These are phyloP conservation scores for Xanthoconium purpureum DNA, from an alignment of 768 basidiomycete genomes.

Conservation along the genomic window DNA sequence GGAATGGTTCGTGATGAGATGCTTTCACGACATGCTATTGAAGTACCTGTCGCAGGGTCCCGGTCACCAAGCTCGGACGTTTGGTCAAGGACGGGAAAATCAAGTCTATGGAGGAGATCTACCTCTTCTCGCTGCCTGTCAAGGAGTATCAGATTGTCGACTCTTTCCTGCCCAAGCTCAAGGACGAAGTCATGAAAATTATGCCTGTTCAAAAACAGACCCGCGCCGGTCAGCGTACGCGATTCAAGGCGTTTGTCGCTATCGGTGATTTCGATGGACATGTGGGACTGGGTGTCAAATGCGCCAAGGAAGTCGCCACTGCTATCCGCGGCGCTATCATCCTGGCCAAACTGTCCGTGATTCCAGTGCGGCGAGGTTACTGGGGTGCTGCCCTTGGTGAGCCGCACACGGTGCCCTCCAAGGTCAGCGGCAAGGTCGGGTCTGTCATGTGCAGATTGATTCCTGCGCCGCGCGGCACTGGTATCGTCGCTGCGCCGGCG, in stretches of 20 bases:
- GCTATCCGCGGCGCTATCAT: slow-evolving; percentile 99
- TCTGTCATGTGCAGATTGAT: slow-evolving; percentile 99
- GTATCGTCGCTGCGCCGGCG: slow-evolving; percentile 98
- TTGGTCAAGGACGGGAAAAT: slow-evolving; percentile 99
- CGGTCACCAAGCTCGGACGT: slow-evolving; percentile 98
- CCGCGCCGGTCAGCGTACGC: slow-evolving; percentile 97
- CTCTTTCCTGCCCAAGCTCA: slow-evolving; percentile 97
- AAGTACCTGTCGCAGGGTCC: slow-evolving; percentile 58
- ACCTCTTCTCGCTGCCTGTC: slow-evolving; percentile 99
- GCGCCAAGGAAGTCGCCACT: slow-evolving; percentile 99
- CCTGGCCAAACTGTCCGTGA: slow-evolving; percentile 95
- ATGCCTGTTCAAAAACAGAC: slow-evolving; percentile 99
- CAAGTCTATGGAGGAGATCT: slow-evolving; percentile 99
- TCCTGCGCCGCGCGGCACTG: slow-evolving; percentile 97
- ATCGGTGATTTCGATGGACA: slow-evolving; percentile 99
- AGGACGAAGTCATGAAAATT: slow-evolving; percentile 99
- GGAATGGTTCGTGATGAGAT: slow-evolving; percentile 75
- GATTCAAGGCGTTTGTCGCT: slow-evolving; percentile 99
- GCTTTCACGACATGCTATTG: slow-evolving; percentile 2
- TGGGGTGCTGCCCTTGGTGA: slow-evolving; percentile 99
- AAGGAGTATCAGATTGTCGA: slow-evolving; percentile 99
- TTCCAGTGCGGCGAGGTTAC: slow-evolving; percentile 98
- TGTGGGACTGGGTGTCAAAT: slow-evolving; percentile 99
- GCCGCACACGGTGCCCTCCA: slow-evolving; percentile 98
- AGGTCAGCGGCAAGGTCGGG: slow-evolving; percentile 97